Evolutionary conservation across 2,329 filamentous ascomycete genomes (phyloP).

Genomic region (Coniochaeta ligniaria): DNA sequence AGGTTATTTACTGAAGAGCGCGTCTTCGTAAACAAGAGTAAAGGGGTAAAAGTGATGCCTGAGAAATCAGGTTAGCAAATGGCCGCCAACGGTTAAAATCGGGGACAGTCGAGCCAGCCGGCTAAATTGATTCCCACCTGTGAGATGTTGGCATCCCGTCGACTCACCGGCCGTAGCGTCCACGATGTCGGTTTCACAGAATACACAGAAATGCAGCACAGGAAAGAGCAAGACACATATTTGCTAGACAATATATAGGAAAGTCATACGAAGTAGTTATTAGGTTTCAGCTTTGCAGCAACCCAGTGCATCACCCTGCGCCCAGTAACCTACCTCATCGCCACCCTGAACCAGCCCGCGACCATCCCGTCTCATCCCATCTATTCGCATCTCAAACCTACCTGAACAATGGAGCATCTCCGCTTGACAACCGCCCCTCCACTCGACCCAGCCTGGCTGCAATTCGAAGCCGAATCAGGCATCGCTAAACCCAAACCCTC

Average conservation of each 20-base stretch:
- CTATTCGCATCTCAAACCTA: not conserved
- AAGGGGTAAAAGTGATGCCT: not conserved
- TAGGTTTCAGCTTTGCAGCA: no score
- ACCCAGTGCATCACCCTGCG: no score
- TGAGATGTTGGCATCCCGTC: not conserved
- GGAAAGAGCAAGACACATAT: not conserved
- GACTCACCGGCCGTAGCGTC: not conserved
- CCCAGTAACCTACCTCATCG: no score
- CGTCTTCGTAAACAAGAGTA: not conserved
- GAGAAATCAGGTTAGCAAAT: not conserved
- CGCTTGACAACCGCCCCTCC: constrained; percentile 20
- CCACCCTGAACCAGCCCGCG: not conserved
- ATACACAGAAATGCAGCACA: not conserved
- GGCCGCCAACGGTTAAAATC: not conserved
- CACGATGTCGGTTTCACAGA: not conserved
- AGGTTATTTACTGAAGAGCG: not conserved
- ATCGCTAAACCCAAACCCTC: constrained; percentile 18
- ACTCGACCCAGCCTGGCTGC: constrained; percentile 31
- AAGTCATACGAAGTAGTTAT: not conserved
- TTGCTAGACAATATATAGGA: not conserved
- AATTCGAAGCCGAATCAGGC: constrained; percentile 24
- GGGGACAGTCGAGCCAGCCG: not conserved
- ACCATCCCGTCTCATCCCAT: not conserved
- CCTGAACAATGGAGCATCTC: not conserved
- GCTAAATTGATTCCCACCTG: not conserved